Evolutionary conservation across 2,329 filamentous ascomycete genomes (phyloP).

Genomic region (Clonostachys byssicola): DNA sequence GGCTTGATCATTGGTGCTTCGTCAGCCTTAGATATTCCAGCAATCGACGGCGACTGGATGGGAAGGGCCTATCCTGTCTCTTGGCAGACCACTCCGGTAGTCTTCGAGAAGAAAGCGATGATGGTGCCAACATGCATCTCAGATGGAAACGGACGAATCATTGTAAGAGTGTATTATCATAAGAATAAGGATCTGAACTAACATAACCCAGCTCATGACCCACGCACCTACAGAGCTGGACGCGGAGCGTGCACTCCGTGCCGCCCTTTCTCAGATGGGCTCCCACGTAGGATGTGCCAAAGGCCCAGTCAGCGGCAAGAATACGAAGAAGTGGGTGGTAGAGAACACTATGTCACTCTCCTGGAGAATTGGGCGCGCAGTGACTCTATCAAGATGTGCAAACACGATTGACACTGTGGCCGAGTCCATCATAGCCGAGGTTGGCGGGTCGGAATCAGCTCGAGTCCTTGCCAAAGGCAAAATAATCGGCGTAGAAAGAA

Average conservation of each 20-base stretch:
- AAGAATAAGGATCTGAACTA: too few relatives aligned
- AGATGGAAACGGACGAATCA: constrained; percentile 47
- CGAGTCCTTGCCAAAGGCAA: constrained; percentile 61
- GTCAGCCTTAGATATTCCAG: constrained; percentile 43
- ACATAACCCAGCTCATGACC: constrained; percentile 28
- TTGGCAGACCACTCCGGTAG: constrained; percentile 51
- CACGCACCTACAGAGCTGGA: constrained; percentile 37
- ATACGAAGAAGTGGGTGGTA: constrained; percentile 46
- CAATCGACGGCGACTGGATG: constrained; percentile 54
- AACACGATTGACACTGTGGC: constrained; percentile 52
- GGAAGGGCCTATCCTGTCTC: constrained; percentile 49
- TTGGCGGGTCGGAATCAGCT: constrained; percentile 46
- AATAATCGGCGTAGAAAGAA: constrained; percentile 55
- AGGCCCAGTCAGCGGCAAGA: constrained; percentile 39
- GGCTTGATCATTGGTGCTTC: constrained; percentile 52
- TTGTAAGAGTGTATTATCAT: constrained; percentile 12
- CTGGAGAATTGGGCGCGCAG: constrained; percentile 57
- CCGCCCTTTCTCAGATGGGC: constrained; percentile 51
- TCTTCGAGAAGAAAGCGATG: constrained; percentile 41
- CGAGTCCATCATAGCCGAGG: constrained; percentile 54
- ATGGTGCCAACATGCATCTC: constrained; percentile 41
- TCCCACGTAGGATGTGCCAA: constrained; percentile 45
- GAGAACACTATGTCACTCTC: constrained; percentile 48
- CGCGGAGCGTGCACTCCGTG: constrained; percentile 44
- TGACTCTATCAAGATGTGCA: constrained; percentile 41